Percentiles rank a stretch among this genome's conserved stretches.
phyloP scores from a whole-genome alignment of 2,329 filamentous ascomycete species.

The Ceratocystis colombiana region DNA sequence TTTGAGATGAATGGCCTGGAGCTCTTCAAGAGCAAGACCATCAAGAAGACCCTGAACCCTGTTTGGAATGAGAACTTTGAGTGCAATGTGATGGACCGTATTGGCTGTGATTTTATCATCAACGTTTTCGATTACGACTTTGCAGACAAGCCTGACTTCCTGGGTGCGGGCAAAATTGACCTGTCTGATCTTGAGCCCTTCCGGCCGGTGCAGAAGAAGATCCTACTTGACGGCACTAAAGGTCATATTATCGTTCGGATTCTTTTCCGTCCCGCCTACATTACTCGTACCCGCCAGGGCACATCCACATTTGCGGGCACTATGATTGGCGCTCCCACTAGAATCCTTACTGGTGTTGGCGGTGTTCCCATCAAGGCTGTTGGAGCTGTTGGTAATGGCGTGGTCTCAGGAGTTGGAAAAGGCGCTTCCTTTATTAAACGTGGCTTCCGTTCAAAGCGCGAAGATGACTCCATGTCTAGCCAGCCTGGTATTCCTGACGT shows the following conservation, averaged over 20 bases:
- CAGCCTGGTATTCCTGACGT: conserved; percentile 36
- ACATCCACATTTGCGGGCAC: conserved; percentile 89
- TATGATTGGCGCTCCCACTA: conserved; percentile 70
- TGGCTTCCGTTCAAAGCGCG: conserved; percentile 66
- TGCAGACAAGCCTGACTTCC: conserved; percentile 81
- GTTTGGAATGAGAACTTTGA: conserved; percentile 97
- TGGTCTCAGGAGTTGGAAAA: conserved; percentile 52
- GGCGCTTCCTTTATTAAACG: conserved; percentile 85
- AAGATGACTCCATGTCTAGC: conserved; percentile 42
- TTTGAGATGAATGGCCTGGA: conserved; percentile 84
- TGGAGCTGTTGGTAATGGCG: conserved; percentile 57
- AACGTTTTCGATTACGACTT: conserved; percentile 95
- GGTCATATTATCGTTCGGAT: conserved; percentile 73
- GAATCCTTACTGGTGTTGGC: conserved; percentile 69
- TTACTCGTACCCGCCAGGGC: conserved; percentile 75
- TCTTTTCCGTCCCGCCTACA: conserved; percentile 86
- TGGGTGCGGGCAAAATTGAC: conserved; percentile 69
- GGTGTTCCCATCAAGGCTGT: conserved; percentile 92
- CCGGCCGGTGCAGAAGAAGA: conserved; percentile 60
- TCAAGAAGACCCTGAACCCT: conserved; percentile 94
- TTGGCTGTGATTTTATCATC: conserved; percentile 69
- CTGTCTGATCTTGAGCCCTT: conserved; percentile 78
- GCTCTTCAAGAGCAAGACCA: conserved; percentile 86
- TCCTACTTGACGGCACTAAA: conserved; percentile 78
- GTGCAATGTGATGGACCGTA: conserved; percentile 68